These are phyloP conservation scores for Royoungia palumana DNA, from an alignment of 768 basidiomycete species.

Conservation along the genomic window DNA sequence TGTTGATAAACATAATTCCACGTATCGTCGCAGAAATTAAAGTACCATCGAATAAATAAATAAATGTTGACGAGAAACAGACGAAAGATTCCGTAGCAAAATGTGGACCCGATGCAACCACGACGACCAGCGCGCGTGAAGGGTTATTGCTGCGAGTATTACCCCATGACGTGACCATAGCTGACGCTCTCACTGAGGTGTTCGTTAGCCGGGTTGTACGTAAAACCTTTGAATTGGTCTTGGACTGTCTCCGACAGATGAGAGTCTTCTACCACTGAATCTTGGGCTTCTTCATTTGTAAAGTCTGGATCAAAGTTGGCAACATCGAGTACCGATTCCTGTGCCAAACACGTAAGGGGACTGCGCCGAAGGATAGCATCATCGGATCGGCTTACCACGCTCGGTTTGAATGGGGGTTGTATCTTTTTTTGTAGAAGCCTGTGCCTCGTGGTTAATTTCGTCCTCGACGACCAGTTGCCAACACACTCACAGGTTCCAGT, in stretches of 20 bases:
- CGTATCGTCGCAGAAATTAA: background rate
- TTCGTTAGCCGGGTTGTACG: conserved; percentile 82
- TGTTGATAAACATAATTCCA: background rate
- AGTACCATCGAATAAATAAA: background rate
- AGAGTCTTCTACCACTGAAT: conserved; percentile 94
- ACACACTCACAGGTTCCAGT: conserved; percentile 71
- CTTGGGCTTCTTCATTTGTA: conserved; percentile 90
- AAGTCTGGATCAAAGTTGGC: conserved; percentile 98
- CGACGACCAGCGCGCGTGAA: conserved; percentile 21
- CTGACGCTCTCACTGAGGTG: conserved; percentile 82
- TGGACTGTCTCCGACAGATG: conserved; percentile 94
- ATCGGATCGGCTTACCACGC: conserved; percentile 60
- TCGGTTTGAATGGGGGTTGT: conserved; percentile 96
- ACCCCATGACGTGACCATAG: conserved; percentile 43
- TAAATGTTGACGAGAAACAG: background rate
- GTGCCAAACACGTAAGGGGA: conserved; percentile 8
- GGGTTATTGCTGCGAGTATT: background rate
- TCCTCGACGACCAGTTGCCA: background rate
- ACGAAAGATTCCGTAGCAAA: background rate
- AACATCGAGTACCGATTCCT: conserved; percentile 92
- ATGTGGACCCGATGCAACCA: conserved; percentile 8
- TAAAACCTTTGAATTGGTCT: conserved; percentile 91
- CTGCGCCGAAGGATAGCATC: background rate
- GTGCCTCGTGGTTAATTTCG: conserved; percentile 3
- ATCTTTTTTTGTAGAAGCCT: conserved; percentile 91